phyloP scores from a whole-genome alignment of 2,329 filamentous ascomycete species.

The Penicillium sp. region DNA sequence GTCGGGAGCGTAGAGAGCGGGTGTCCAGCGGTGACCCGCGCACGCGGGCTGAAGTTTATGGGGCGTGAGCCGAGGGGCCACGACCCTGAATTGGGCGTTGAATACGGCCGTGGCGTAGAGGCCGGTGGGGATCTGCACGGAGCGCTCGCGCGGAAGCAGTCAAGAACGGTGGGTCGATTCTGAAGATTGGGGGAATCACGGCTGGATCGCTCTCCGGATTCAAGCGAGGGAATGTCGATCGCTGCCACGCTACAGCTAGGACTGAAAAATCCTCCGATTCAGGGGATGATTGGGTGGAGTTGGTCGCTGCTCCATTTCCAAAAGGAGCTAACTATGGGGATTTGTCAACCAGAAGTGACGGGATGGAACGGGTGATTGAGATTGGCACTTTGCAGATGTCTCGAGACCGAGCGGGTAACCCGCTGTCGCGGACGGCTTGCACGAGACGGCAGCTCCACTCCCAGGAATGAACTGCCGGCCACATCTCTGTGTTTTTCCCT shows the following conservation, averaged over 20 bases:
- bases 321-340: not conserved
- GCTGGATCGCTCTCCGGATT: constrained; percentile 10
- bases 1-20: constrained; percentile 8
- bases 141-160: constrained; percentile 10
- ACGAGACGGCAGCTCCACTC: constrained; percentile 16
- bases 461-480: not conserved
- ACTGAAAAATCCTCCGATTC: constrained; percentile 9
- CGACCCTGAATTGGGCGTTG: constrained; percentile 6
- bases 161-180: constrained; percentile 19
- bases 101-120: constrained; percentile 10
- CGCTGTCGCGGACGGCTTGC: constrained; percentile 6
- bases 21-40: constrained; percentile 9
- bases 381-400: constrained; percentile 17
- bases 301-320: not conserved
- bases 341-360: too few relatives aligned
- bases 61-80: not conserved
- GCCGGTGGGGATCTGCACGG: constrained; percentile 16
- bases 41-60: constrained; percentile 16
- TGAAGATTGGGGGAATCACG: constrained; percentile 13
- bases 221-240: constrained; percentile 10
- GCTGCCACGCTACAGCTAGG: not conserved
- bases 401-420: constrained; percentile 9
- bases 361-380: constrained; percentile 13
- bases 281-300: not conserved
- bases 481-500: not conserved